Evolutionary conservation across 495 filamentous ascomycete genomes (phyloP), one percentile per base, ranked within the genome.

Genomic region (Terfezia claveryi): DNA sequence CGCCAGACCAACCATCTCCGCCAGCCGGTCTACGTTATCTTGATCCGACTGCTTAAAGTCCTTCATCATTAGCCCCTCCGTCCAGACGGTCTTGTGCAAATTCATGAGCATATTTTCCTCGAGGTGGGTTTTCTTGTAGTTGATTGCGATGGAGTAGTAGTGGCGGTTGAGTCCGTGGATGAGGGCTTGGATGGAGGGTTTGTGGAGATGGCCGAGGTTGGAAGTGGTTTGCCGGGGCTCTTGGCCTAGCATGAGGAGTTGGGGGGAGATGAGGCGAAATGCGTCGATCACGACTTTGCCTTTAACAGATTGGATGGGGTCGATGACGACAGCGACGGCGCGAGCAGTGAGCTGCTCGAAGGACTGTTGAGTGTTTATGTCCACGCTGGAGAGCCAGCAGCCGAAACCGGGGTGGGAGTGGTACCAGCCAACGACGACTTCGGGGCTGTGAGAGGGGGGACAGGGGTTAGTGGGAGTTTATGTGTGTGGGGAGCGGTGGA

Each of bases 61-160:
- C 53, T 88, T 84, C 92, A 98, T 96, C 67, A 92, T 79, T 62
- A 98, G 69, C 10, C 87, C 91, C 68, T 98, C 91, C 5, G 91
- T 98, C 91, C 91, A 98, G 49, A 94, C 88, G 56, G 94, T 88
- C 75, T 98, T 98, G 73, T 98, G 91, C 57, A 98, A 71, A 64
- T 96, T 98, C 91, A 98, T 98, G 63, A 98, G 68, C 91, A 98
- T 96, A 68, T 93, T 95, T 73, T 98, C 92, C 70, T 98, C 91
- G 51, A 98, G 72, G 2, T 86, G 91, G 1, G 92, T 94, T 74
- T 98, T 98, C 59, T 91, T 76, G 71, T 98, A 98, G 69, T 91
- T 87, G 72, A 98, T 96, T 46, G 77, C 89, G 62, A 98, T 96
- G 63, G 86, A 94, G 73, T 98, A 98, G 73, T 98, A 98, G 71